These are phyloP conservation scores for Penicillium bovifimosum DNA, from an alignment of 495 filamentous ascomycete species.

Conservation along the genomic window DNA sequence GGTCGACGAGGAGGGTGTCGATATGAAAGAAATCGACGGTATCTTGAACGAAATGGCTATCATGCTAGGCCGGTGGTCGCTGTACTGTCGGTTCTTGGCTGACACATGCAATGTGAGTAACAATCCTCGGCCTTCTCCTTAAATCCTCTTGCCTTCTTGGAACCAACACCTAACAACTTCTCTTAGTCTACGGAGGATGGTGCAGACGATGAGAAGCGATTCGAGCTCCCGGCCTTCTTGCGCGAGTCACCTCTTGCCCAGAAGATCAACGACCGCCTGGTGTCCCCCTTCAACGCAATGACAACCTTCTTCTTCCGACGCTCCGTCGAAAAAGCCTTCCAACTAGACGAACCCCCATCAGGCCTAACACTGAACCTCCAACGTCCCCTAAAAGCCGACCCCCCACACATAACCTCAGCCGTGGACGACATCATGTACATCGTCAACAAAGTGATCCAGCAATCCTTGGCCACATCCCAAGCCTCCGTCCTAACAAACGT, in stretches of 20 bases:
- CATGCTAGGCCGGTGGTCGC: slow-evolving; percentile 90
- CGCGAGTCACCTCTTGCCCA: slow-evolving; percentile 64
- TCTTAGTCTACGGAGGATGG: slow-evolving; percentile 21
- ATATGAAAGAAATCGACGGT: slow-evolving; percentile 90
- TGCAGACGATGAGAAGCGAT: slow-evolving; percentile 25
- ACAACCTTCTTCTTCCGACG: slow-evolving; percentile 94
- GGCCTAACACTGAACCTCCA: slow-evolving; percentile 70
- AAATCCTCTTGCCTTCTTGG: slow-evolving; percentile 8
- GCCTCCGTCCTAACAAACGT: slow-evolving; percentile 66
- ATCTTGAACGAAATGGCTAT: slow-evolving; percentile 78
- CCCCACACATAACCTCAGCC: slow-evolving; percentile 89
- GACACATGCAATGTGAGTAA: slow-evolving; percentile 71
- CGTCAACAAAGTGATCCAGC: slow-evolving; percentile 82
- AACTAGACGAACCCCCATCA: slow-evolving; percentile 88
- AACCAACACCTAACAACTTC: slow-evolving; percentile 14
- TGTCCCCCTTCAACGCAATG: slow-evolving; percentile 76
- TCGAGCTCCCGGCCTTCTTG: slow-evolving; percentile 60
- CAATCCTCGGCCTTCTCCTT: too few species aligned
- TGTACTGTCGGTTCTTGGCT: slow-evolving; percentile 85
- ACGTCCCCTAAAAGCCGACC: slow-evolving; percentile 60
- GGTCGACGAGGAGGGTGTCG: slow-evolving; percentile 80
- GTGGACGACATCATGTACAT: slow-evolving; percentile 99
- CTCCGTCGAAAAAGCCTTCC: slow-evolving; percentile 94
- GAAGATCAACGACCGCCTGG: slow-evolving; percentile 69
- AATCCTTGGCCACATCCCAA: slow-evolving; percentile 81